Percentiles rank a stretch among this genome's conserved stretches.
Evolutionary conservation across 2,329 filamentous ascomycete genomes (phyloP).

Genomic region (Epichloe coenophiala): DNA sequence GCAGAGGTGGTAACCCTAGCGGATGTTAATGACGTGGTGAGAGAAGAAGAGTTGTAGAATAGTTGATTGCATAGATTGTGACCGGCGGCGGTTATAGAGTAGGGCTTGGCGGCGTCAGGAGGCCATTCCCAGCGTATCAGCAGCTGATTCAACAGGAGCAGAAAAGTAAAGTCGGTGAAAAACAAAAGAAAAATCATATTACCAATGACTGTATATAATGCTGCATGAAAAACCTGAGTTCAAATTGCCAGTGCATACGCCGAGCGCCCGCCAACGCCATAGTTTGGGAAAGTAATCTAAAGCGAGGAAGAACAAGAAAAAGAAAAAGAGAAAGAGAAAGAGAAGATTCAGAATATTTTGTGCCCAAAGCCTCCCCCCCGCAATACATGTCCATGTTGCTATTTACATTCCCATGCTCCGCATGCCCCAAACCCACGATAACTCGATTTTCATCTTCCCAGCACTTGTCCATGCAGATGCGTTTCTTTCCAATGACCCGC

Average conservation of each 20-base stretch:
- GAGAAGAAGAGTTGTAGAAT: background rate
- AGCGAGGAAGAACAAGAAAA: background rate
- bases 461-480: conserved; percentile 1
- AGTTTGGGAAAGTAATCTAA: no score
- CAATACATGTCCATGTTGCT: background rate
- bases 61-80: conserved; percentile 1
- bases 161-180: background rate
- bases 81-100: background rate
- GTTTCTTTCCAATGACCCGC: conserved; percentile 14
- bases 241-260: no score
- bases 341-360: background rate
- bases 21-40: conserved; percentile 1
- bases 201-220: background rate
- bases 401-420: no score
- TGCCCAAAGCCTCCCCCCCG: background rate
- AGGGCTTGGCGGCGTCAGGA: background rate
- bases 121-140: background rate
- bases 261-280: no score
- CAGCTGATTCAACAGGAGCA: background rate
- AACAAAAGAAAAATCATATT: background rate
- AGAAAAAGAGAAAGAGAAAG: background rate
- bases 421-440: no score
- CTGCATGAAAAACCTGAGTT: no score
- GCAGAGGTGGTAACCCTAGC: background rate
- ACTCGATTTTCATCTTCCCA: no score